A percentile compares a stretch with the other conserved stretches of the same genome.
Evolutionary conservation across 1,284 basidiomycete species (phyloP).

Genomic region (Marasmius tenuissimus): DNA sequence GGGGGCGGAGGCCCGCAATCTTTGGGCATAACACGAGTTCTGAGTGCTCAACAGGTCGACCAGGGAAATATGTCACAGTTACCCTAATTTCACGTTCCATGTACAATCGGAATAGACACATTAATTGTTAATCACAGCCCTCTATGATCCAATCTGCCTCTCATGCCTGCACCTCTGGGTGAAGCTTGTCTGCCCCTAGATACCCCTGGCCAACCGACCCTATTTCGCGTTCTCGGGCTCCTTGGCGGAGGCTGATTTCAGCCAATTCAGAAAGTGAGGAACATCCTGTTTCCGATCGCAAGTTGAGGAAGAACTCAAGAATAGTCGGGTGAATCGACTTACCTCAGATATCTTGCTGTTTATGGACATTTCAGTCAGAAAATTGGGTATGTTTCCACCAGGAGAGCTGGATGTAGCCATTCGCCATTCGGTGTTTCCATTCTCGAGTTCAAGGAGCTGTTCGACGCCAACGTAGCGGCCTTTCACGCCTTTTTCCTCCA

Average conservation of each 20-base stretch:
- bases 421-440: slow-evolving; percentile 71
- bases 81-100: too few species aligned
- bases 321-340: slow-evolving; percentile 17
- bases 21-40: too few species aligned
- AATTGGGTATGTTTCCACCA: slow-evolving; percentile 66
- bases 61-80: too few species aligned
- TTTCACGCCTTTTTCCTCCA: slow-evolving; percentile 66
- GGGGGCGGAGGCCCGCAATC: too few species aligned
- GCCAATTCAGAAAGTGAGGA: slow-evolving; percentile 55
- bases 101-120: too few species aligned
- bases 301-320: slow-evolving; percentile 6
- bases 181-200: too few species aligned
- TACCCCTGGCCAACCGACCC: background rate
- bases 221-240: background rate
- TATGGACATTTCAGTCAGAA: slow-evolving; percentile 59
- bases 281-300: slow-evolving; percentile 52
- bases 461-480: slow-evolving; percentile 74
- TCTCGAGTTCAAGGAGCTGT: slow-evolving; percentile 58
- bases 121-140: too few species aligned
- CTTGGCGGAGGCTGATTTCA: slow-evolving; percentile 27
- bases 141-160: too few species aligned
- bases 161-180: too few species aligned
- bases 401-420: slow-evolving; percentile 79
- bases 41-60: too few species aligned
- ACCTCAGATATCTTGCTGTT: slow-evolving; percentile 63